Conservation (phyloP, 73 alveolate genomes). For the Tetrahymena borealis region DNA sequence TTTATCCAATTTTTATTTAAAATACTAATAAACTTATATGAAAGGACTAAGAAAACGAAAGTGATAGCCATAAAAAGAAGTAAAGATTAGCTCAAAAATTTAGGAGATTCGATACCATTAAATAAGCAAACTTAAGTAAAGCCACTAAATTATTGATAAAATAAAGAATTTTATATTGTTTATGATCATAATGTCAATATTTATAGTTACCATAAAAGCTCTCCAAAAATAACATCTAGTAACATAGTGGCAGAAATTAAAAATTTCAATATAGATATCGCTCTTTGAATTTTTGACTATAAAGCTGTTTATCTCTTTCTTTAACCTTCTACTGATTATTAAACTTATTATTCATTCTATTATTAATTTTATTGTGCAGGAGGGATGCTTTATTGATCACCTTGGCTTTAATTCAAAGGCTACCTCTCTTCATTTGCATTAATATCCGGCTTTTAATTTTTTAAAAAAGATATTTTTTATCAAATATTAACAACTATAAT, state of each 20-base stretch:
- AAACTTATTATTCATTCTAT: neutral
- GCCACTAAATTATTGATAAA: neutral
- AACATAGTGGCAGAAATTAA: neutral
- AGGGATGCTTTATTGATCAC: neutral
- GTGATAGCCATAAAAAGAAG: neutral
- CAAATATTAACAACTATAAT: no score
- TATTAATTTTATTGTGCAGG: neutral
- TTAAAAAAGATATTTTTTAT: no score
- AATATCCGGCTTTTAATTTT: neutral
- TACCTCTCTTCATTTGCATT: neutral
- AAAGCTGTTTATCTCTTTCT: neutral
- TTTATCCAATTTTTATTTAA: neutral
- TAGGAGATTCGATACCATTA: neutral
- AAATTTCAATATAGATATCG: neutral
- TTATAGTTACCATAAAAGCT: neutral
- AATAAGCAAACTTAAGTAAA: neutral
- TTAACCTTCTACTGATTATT: neutral
- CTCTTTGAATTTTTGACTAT: neutral
- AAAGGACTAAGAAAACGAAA: neutral
- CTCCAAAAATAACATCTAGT: neutral
- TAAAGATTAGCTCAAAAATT: neutral
- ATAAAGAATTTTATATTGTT: neutral
- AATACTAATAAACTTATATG: neutral
- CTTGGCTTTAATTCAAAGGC: neutral
- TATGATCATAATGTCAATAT: neutral